These are phyloP conservation scores for Sphagnum magellanicum DNA, from an alignment of 228 moss, liverwort and hornwort species.

Conservation along the genomic window DNA sequence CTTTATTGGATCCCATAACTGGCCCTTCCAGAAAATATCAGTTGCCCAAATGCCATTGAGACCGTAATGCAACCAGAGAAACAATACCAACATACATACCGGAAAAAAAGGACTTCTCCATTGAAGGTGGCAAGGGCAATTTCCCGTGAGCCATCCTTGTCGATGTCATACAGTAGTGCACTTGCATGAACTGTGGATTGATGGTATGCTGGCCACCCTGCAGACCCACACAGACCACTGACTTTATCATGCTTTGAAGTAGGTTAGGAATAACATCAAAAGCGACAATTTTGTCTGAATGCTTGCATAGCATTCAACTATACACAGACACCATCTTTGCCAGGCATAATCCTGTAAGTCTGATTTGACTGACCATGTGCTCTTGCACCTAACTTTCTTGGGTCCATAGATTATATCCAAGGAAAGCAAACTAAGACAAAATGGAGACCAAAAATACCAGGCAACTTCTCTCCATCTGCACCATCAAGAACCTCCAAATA, in stretches of 20 bases:
- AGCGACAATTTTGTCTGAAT: too few relatives aligned
- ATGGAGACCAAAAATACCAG: slow-evolving; percentile 25
- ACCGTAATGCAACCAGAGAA: neutral
- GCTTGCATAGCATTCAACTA: too few relatives aligned
- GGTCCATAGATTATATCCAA: too few relatives aligned
- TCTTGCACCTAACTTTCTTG: too few relatives aligned
- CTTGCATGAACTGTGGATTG: slow-evolving; percentile 94
- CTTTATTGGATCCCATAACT: too few relatives aligned
- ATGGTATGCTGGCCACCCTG: slow-evolving; percentile 94
- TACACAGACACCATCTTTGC: too few relatives aligned
- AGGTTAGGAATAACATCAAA: too few relatives aligned
- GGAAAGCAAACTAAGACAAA: neutral
- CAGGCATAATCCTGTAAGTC: too few relatives aligned
- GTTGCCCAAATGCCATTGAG: too few relatives aligned
- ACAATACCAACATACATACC: slow-evolving; percentile 15
- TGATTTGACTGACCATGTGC: too few relatives aligned
- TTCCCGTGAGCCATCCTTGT: slow-evolving; percentile 89
- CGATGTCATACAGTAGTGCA: slow-evolving; percentile 88
- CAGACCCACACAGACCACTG: neutral
- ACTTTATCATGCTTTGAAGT: neutral
- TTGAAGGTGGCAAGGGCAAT: slow-evolving; percentile 90
- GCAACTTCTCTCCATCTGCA: slow-evolving; percentile 80
- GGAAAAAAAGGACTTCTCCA: slow-evolving; percentile 89
- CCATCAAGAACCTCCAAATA: slow-evolving; percentile 97
- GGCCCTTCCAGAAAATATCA: too few relatives aligned